Conservation (phyloP, 352 stramenopile species). For the Globisporangium barbulae region DNA sequence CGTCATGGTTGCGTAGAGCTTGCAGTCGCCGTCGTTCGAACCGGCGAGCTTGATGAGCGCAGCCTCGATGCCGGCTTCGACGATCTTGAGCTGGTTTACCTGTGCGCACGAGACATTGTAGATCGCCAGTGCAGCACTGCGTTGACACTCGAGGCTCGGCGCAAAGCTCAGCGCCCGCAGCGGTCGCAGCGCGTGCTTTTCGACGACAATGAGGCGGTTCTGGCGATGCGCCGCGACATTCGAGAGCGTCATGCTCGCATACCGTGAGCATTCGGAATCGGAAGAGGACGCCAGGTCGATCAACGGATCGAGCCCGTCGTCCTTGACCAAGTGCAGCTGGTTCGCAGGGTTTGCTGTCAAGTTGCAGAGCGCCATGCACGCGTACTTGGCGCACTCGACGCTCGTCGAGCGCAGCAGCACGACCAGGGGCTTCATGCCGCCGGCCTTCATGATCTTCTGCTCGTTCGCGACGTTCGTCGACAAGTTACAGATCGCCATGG, state of each 20-base stretch:
- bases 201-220: slow-evolving; percentile 88
- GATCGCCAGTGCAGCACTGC: slow-evolving; percentile 87
- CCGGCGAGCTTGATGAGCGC: slow-evolving; percentile 85
- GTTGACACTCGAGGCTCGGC: slow-evolving; percentile 87
- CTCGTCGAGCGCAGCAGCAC: slow-evolving; percentile 41
- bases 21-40: slow-evolving; percentile 90
- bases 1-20: slow-evolving; percentile 93
- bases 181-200: slow-evolving; percentile 71
- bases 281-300: slow-evolving; percentile 71
- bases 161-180: slow-evolving; percentile 81
- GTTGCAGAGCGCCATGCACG: slow-evolving; percentile 95
- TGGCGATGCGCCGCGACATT: slow-evolving; percentile 91
- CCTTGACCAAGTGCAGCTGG: slow-evolving; percentile 86
- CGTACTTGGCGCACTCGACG: slow-evolving; percentile 77
- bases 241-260: slow-evolving; percentile 92
- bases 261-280: slow-evolving; percentile 81
- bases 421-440: slow-evolving; percentile 64
- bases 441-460: slow-evolving; percentile 75
- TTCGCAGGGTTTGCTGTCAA: slow-evolving; percentile 90
- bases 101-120: slow-evolving; percentile 95
- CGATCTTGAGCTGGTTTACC: slow-evolving; percentile 88
- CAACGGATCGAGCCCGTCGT: slow-evolving; percentile 71
- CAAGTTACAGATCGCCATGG: slow-evolving; percentile 88
- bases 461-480: slow-evolving; percentile 70
- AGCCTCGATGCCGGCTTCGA: slow-evolving; percentile 84